Percentiles rank a stretch among this genome's conserved stretches.
These are phyloP conservation scores for Paecilomyces variotii DNA, from an alignment of 2,329 filamentous ascomycete species.

Conservation along the genomic window DNA sequence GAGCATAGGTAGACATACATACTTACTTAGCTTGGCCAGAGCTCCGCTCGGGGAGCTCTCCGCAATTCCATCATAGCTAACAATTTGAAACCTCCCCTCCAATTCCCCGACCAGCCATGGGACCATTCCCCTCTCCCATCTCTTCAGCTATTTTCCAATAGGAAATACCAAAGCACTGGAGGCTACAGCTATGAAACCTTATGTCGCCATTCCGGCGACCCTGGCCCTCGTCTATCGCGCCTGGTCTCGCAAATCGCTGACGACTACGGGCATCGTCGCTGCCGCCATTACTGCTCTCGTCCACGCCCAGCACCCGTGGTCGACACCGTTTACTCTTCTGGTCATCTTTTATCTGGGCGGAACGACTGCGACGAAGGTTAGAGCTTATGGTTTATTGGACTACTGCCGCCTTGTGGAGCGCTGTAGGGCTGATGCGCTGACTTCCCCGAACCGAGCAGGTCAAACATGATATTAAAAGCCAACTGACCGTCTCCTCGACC, in stretches of 20 bases:
- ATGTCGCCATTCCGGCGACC: conserved; percentile 40
- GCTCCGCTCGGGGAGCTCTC: background rate
- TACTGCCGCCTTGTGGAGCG: background rate
- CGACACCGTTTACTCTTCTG: conserved; percentile 77
- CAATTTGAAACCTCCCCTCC: background rate
- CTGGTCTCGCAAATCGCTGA: conserved; percentile 67
- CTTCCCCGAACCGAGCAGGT: conserved; percentile 45
- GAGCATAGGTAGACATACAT: too few relatives aligned
- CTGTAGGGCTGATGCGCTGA: background rate
- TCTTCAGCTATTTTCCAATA: background rate
- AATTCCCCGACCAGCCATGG: background rate
- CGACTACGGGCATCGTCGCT: conserved; percentile 62
- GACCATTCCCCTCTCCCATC: background rate
- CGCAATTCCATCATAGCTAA: background rate
- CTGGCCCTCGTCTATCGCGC: conserved; percentile 58
- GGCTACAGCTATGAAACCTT: conserved; percentile 30
- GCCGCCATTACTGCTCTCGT: conserved; percentile 66
- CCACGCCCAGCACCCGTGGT: conserved; percentile 90
- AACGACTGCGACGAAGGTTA: conserved; percentile 72
- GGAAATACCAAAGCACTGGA: background rate
- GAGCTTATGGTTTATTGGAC: background rate
- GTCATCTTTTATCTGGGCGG: conserved; percentile 81
- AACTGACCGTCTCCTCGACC: conserved; percentile 67
- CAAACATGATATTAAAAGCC: conserved; percentile 79
- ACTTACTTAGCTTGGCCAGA: too few relatives aligned